phyloP scores from a whole-genome alignment of 768 basidiomycete species.

The Auriscalpium microsporum region DNA sequence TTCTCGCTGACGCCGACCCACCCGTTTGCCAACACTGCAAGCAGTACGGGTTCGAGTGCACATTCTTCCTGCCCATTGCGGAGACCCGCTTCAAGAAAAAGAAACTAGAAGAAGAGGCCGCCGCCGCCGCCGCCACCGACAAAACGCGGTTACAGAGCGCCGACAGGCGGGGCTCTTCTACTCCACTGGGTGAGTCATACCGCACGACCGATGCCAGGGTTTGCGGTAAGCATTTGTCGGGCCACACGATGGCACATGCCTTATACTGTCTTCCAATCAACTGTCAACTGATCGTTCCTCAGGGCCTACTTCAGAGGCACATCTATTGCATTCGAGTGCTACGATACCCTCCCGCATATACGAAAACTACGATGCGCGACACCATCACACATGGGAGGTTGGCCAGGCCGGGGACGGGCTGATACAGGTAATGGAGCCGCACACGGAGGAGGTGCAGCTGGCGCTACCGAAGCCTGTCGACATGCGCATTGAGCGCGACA shows the following conservation, averaged over 20 bases:
- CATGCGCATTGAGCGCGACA: slow-evolving; percentile 65
- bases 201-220: slow-evolving; percentile 52
- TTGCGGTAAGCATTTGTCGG: slow-evolving; percentile 27
- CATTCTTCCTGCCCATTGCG: slow-evolving; percentile 96
- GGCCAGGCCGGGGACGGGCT: slow-evolving; percentile 79
- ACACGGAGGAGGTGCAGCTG: slow-evolving; percentile 45
- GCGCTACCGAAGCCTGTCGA: slow-evolving; percentile 57
- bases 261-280: background rate
- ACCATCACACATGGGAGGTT: slow-evolving; percentile 86
- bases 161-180: slow-evolving; percentile 28
- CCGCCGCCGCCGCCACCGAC: slow-evolving; percentile 19
- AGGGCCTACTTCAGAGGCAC: slow-evolving; percentile 84
- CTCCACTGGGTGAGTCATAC: slow-evolving; percentile 40
- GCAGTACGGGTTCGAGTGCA: slow-evolving; percentile 89
- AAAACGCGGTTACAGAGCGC: slow-evolving; percentile 28
- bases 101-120: slow-evolving; percentile 65
- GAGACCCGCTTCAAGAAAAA: slow-evolving; percentile 99
- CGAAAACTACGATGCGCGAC: slow-evolving; percentile 79
- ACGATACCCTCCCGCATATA: slow-evolving; percentile 79
- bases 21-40: slow-evolving; percentile 91
- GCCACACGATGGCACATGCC: no score
- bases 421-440: slow-evolving; percentile 68
- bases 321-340: slow-evolving; percentile 85
- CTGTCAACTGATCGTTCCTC: slow-evolving; percentile 4
- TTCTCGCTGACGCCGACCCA: slow-evolving; percentile 69